Evolutionary conservation across 2,329 filamentous ascomycete species (phyloP).

Genomic region (Fusarium abutilonis): DNA sequence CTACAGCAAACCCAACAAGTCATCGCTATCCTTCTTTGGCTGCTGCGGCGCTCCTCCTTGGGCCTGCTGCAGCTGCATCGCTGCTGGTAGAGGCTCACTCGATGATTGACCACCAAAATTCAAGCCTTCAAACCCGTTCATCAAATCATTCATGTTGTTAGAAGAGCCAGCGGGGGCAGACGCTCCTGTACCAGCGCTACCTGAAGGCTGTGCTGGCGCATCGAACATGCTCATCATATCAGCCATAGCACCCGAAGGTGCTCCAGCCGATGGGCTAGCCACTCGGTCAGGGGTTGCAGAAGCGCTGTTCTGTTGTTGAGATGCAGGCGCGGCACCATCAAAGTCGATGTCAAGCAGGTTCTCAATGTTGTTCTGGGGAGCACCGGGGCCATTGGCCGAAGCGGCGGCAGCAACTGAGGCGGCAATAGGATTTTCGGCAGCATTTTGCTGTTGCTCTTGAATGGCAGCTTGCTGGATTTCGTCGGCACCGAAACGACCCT

Average conservation of each 20-base stretch:
- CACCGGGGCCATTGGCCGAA: slow-evolving; percentile 68
- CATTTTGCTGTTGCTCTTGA: slow-evolving; percentile 93
- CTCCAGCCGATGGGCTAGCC: slow-evolving; percentile 66
- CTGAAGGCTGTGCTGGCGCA: slow-evolving; percentile 67
- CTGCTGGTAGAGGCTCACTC: slow-evolving; percentile 71
- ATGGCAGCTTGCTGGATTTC: slow-evolving; percentile 95
- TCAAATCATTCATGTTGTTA: slow-evolving; percentile 80
- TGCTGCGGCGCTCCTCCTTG: slow-evolving; percentile 51
- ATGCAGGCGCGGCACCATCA: slow-evolving; percentile 92
- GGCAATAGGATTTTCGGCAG: slow-evolving; percentile 92
- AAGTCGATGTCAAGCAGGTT: slow-evolving; percentile 97
- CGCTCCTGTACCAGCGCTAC: slow-evolving; percentile 54
- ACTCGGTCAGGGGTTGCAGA: slow-evolving; percentile 74
- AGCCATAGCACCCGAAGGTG: slow-evolving; percentile 61
- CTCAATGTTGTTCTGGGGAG: slow-evolving; percentile 81
- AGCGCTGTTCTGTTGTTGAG: slow-evolving; percentile 68
- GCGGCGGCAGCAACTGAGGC: slow-evolving; percentile 79
- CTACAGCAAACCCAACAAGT: slow-evolving; percentile 62
- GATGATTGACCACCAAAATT: slow-evolving; percentile 70
- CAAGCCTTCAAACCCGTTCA: slow-evolving; percentile 87
- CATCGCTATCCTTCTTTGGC: slow-evolving; percentile 68
- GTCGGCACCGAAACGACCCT: slow-evolving; percentile 92
- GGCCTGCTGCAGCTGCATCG: slow-evolving; percentile 62
- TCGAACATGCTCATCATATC: slow-evolving; percentile 78
- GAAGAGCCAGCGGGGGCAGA: slow-evolving; percentile 48